Evolutionary conservation across 2,329 filamentous ascomycete genomes (phyloP), one percentile per base, ranked within the genome.

Genomic region (Grosmannia huntii): DNA sequence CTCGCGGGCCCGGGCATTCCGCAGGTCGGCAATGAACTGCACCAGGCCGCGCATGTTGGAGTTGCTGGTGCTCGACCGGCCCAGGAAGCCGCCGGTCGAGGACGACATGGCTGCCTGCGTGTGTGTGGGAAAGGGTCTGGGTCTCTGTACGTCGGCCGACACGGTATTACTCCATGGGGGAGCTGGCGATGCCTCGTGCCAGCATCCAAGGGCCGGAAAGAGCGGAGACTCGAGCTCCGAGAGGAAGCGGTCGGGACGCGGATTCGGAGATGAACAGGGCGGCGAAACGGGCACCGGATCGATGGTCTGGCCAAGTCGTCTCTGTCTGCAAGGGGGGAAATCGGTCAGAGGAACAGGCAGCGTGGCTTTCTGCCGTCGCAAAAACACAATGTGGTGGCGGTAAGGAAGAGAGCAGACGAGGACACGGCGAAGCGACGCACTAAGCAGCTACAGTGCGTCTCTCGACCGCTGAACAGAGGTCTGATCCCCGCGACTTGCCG

Each of bases 21-120:
- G 81, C 67, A 99, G 73, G 71, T 99, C 94, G 62, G 94, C 94
- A 71, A 99, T 99, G 76, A 99, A 99, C 71, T 96, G 95, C 53
- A 99, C 94, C 65, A 99, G 78, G 31, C 94, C 92, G 65, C 83
- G 81, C 83, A 86, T 86, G 68, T 85, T 85, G 48, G 82, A 77
- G 70, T 81, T 85, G 69, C 76, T 83, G 66, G 75, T 82, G 67
- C 75, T 82, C 64, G 83, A 85, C 64, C 83, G 82, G 76, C 82
- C 81, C 61, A 86, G 77, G 63, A 86, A 86, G 70, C 82, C 80
- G 67, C 76, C 73, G 33, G 75, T 73, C n/a, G 76, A 73, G 57
- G 79, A 77, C 66, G 81, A 77, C 80, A 83, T 83, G 63, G 23
- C 33, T 60, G 49, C 38, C 12, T 38, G 36, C 14, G 36, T 38